Evolutionary conservation across 139 green algal species (phyloP), one percentile per base, ranked within the genome.

Genomic region (Spirogloea muscicola): DNA sequence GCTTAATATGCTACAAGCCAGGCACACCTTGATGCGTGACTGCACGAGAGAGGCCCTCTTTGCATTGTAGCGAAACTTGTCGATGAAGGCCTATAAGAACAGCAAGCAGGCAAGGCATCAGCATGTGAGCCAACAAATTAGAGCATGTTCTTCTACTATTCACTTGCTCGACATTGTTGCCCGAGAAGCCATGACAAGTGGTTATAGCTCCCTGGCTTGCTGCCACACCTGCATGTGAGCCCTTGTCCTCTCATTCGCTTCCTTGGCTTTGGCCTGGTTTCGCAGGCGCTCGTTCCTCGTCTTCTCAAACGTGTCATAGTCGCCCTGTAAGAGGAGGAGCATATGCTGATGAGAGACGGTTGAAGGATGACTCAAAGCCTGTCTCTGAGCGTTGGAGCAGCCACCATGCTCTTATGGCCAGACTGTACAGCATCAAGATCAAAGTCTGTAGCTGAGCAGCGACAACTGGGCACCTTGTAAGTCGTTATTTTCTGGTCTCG

Each of bases 11-110:
- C n/a, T n/a, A n/a, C n/a, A n/a, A n/a, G n/a, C n/a, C n/a, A n/a
- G n/a, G n/a, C 63, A 6, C 52, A 77, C 71, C 73, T 81, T 97
- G 81, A 97, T 93, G 55, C 92, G 85, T 2, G 84, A 91, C 84
- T 97, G 92, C 57, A 97, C 92, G 67, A 97, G 84, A 9, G 84
- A 83, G 1, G 91, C 91, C 16, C 91, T 82, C 70, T 96, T 96
- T 59, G 91, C 90, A 78, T 96, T 96, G 87, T 86, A 2, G 21
- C 0, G 52, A 31, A 63, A 63, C 52, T 63, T 63, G 52, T 63
- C 3, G 7, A 63, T 63, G 52, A 40, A 63, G n/a, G 4, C 52
- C 52, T 63, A 31, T 63, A 51, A 13, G 43, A 13, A 13, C 10
- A 13, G 43, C 43, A 51, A 13, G 43, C 43, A 51, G 43, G 43